Conservation (phyloP, 2,329 filamentous ascomycete species). For the Cercospora janseana region DNA sequence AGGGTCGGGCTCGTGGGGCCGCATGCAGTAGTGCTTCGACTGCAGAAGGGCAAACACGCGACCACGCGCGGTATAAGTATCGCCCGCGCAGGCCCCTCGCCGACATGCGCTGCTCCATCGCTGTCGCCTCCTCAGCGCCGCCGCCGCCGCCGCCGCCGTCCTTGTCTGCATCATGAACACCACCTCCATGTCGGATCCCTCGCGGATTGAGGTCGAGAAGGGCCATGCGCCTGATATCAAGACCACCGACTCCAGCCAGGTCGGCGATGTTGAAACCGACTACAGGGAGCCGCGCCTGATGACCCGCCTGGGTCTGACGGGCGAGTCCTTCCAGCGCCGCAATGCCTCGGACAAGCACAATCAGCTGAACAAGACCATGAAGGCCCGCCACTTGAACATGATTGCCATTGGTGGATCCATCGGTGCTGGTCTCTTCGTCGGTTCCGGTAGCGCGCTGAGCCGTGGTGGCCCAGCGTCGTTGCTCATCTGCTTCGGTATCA, state of each 20-base stretch:
- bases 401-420: conserved; percentile 42
- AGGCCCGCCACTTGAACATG: conserved; percentile 36
- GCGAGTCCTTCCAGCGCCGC: conserved; percentile 34
- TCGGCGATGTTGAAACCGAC: conserved; percentile 20
- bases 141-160: neutral
- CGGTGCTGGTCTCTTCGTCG: conserved; percentile 56
- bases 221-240: conserved; percentile 16
- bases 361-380: conserved; percentile 36
- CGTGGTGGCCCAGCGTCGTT: conserved; percentile 50
- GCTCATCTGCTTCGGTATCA: conserved; percentile 35
- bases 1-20: conserved; percentile 13
- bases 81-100: neutral
- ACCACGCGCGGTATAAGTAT: conserved; percentile 17
- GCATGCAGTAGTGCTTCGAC: conserved; percentile 16
- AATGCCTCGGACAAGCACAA: conserved; percentile 35
- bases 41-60: conserved; percentile 1
- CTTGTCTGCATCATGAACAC: conserved; percentile 12
- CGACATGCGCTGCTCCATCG: neutral
- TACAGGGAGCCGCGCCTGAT: conserved; percentile 22
- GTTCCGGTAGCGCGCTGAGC: conserved; percentile 49
- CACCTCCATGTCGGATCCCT: conserved; percentile 12
- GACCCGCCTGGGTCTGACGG: conserved; percentile 36
- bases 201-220: conserved; percentile 23
- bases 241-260: conserved; percentile 19
- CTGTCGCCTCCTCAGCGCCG: conserved; percentile 5